These are phyloP conservation scores for Cercospora sp. DNA, from an alignment of 2,329 filamentous ascomycete species.

Conservation along the genomic window DNA sequence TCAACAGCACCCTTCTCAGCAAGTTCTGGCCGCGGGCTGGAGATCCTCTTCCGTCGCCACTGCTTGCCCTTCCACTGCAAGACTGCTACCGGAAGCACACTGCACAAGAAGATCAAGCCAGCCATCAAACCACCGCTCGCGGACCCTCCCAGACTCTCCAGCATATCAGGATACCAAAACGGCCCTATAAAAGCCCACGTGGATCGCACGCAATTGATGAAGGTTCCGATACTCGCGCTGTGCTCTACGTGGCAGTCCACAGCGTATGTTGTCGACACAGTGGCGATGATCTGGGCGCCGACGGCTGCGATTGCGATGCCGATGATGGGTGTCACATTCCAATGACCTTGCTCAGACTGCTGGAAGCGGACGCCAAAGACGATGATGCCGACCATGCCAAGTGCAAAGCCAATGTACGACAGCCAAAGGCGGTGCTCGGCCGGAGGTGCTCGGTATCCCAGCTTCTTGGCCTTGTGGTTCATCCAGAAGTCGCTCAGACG, in stretches of 20 bases:
- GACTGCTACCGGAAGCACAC: conserved; percentile 32
- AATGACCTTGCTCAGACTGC: conserved; percentile 47
- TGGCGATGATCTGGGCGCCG: conserved; percentile 63
- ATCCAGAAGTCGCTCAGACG: conserved; percentile 57
- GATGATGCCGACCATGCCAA: conserved; percentile 55
- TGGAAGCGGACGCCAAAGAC: conserved; percentile 57
- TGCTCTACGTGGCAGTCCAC: conserved; percentile 59
- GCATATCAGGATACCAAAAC: conserved; percentile 47
- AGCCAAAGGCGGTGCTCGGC: conserved; percentile 61
- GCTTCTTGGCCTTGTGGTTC: conserved; percentile 43
- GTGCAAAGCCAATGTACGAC: conserved; percentile 54
- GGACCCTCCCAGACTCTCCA: conserved; percentile 40
- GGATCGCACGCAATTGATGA: conserved; percentile 59
- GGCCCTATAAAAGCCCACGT: conserved; percentile 55
- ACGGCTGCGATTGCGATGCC: conserved; percentile 51
- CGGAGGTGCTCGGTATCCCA: conserved; percentile 36
- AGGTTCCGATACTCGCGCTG: conserved; percentile 58
- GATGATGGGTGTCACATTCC: conserved; percentile 58
- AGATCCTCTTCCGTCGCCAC: conserved; percentile 18
- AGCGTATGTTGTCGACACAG: conserved; percentile 61
- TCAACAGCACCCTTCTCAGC: conserved; percentile 7
- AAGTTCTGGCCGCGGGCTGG: conserved; percentile 1
- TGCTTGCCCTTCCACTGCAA: conserved; percentile 31
- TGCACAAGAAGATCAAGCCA: conserved; percentile 36
- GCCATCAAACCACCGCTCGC: conserved; percentile 43